These are phyloP conservation scores for Oidiodendron maius DNA, from an alignment of 495 filamentous ascomycete species.

Conservation along the genomic window DNA sequence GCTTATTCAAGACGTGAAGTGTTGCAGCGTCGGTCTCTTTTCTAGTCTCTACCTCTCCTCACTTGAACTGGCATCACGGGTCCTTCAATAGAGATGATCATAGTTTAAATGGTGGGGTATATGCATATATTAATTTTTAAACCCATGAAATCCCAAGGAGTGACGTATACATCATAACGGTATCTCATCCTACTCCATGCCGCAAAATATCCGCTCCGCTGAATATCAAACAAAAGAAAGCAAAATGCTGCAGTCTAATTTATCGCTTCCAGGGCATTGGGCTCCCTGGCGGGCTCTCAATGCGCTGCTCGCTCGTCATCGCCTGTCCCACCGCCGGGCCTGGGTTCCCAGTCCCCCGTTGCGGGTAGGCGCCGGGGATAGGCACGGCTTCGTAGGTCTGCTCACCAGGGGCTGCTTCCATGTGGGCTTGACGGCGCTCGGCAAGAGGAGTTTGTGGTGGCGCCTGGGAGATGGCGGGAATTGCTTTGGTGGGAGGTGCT, in stretches of 20 bases:
- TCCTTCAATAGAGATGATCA: no score
- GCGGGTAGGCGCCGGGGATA: constrained; percentile 57
- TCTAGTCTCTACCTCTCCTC: no score
- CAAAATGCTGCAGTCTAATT: neutral
- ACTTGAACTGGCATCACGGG: no score
- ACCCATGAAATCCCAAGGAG: constrained; percentile 8
- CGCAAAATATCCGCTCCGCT: no score
- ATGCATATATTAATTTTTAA: constrained; percentile 1
- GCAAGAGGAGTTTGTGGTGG: constrained; percentile 13
- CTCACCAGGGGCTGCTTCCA: constrained; percentile 54
- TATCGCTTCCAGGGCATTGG: constrained; percentile 26
- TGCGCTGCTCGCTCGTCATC: constrained; percentile 28
- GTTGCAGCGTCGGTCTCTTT: no score
- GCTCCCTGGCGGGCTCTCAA: constrained; percentile 33
- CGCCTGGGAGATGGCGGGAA: constrained; percentile 25
- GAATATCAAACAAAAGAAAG: constrained; percentile 15
- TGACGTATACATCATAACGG: constrained; percentile 10
- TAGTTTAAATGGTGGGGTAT: neutral
- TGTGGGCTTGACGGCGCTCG: constrained; percentile 32
- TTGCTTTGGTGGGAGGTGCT: constrained; percentile 72
- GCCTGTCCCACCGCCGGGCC: constrained; percentile 33
- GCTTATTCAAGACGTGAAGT: no score
- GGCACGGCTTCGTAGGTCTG: constrained; percentile 60
- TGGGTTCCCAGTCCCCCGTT: constrained; percentile 16
- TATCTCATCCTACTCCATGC: neutral